These are phyloP conservation scores for Mucor irregularis DNA, from an alignment of 371 early-diverging fungal genomes.

Conservation along the genomic window DNA sequence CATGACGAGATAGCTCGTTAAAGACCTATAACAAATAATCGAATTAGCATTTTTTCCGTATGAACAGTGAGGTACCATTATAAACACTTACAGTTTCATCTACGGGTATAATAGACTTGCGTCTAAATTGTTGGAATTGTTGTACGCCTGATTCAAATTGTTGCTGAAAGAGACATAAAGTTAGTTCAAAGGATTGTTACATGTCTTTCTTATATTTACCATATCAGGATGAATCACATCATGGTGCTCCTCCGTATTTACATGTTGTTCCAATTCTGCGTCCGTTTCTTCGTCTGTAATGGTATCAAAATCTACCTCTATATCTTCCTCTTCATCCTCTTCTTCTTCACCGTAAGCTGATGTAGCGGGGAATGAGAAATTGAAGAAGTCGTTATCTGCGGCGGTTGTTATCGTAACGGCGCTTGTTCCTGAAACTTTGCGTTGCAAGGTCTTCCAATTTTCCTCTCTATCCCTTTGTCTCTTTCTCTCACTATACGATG, in stretches of 20 bases:
- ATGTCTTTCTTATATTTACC: constrained; percentile 25
- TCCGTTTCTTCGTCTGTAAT: constrained; percentile 31
- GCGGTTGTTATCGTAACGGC: constrained; percentile 22
- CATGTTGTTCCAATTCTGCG: constrained; percentile 18
- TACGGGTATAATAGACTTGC: constrained; percentile 92
- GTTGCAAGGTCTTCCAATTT: constrained; percentile 78
- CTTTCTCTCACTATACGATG: constrained; percentile 83
- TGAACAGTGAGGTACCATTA: too few relatives aligned
- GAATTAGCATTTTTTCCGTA: too few relatives aligned
- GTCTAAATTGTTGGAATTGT: constrained; percentile 75
- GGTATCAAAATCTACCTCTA: constrained; percentile 37
- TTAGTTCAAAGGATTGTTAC: background rate
- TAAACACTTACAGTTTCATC: constrained; percentile 25
- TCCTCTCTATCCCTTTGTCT: constrained; percentile 86
- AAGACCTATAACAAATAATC: constrained; percentile 51
- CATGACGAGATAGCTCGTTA: constrained; percentile 80
- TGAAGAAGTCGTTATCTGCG: constrained; percentile 11
- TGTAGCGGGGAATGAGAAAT: constrained; percentile 34
- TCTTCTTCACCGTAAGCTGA: constrained; percentile 18
- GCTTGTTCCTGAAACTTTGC: constrained; percentile 50
- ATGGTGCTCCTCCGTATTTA: constrained; percentile 27
- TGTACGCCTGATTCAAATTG: constrained; percentile 62
- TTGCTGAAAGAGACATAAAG: constrained; percentile 35
- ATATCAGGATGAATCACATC: constrained; percentile 50
- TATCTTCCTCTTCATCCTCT: constrained; percentile 2